These are phyloP conservation scores for Amanita polypyramis DNA, from an alignment of 768 basidiomycete species.

Conservation along the genomic window DNA sequence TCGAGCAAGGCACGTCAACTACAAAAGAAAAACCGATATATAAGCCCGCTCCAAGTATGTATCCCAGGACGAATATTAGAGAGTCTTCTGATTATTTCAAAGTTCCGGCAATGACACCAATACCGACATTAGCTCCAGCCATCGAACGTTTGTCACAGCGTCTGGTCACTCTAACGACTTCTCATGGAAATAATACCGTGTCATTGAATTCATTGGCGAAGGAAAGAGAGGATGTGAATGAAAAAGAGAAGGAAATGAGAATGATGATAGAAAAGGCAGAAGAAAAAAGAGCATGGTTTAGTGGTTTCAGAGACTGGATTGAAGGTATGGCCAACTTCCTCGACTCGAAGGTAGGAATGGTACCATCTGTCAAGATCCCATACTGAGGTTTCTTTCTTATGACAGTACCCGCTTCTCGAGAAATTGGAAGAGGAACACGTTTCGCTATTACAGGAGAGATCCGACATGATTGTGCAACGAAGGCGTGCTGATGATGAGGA, in stretches of 20 bases:
- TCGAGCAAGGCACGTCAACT: conserved; percentile 21
- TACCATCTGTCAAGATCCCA: not conserved
- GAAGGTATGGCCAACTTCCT: conserved; percentile 79
- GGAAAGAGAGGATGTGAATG: conserved; percentile 55
- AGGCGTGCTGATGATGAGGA: conserved; percentile 71
- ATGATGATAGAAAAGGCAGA: conserved; percentile 68
- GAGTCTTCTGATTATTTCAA: conserved; percentile 10
- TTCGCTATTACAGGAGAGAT: conserved; percentile 65
- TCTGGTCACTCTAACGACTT: conserved; percentile 49
- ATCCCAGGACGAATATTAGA: not conserved
- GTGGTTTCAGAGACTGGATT: conserved; percentile 67
- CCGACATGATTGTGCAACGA: conserved; percentile 57
- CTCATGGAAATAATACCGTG: conserved; percentile 53
- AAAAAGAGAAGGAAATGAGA: conserved; percentile 63
- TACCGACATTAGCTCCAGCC: conserved; percentile 56
- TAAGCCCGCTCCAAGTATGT: conserved; percentile 61
- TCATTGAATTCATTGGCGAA: conserved; percentile 46
- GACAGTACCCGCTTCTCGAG: conserved; percentile 68
- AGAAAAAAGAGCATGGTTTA: conserved; percentile 74
- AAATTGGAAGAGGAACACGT: conserved; percentile 67
- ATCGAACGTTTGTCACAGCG: conserved; percentile 51
- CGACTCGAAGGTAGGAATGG: conserved; percentile 64
- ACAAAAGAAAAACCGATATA: conserved; percentile 46
- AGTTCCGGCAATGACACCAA: conserved; percentile 59
- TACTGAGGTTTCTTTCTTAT: not conserved